Evolutionary conservation across 148 eudicot genomes (phyloP).

Genomic region (Selenicereus undatus): DNA sequence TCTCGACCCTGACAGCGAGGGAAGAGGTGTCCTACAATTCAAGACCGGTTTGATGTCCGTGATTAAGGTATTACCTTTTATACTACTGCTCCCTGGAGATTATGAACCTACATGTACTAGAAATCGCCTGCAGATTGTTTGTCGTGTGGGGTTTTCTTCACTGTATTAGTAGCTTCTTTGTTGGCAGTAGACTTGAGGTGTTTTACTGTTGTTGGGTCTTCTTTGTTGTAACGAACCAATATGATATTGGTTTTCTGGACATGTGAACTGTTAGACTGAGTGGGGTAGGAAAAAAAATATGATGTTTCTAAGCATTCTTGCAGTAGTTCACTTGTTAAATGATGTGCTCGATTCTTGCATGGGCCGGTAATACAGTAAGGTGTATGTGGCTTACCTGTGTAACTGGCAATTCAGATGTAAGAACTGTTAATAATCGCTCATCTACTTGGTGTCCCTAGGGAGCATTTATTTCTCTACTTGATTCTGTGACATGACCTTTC

Average conservation of each 20-base stretch:
- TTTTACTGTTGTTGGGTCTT: not conserved
- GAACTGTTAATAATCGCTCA: not conserved
- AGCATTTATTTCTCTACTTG: not conserved
- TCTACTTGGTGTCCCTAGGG: not conserved
- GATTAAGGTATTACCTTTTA: slow-evolving; percentile 62
- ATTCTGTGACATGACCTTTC: not conserved
- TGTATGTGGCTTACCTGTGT: not conserved
- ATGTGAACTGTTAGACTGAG: not conserved
- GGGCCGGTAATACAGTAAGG: no score
- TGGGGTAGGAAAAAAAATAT: not conserved
- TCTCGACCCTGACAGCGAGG: slow-evolving; percentile 94
- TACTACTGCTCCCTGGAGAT: not conserved
- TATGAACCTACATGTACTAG: not conserved
- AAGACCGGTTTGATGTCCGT: slow-evolving; percentile 98
- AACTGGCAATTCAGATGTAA: not conserved
- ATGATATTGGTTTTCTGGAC: not conserved
- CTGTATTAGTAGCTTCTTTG: not conserved
- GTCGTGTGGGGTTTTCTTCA: no score
- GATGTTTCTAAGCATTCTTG: not conserved
- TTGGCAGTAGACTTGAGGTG: not conserved
- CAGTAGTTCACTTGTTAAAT: not conserved
- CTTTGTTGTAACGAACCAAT: not conserved
- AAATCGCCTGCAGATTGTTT: not conserved
- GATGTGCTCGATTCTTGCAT: no score
- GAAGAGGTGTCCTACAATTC: slow-evolving; percentile 95